phyloP scores from a whole-genome alignment of 1,284 basidiomycete species.

The Meira miltonrushii region DNA sequence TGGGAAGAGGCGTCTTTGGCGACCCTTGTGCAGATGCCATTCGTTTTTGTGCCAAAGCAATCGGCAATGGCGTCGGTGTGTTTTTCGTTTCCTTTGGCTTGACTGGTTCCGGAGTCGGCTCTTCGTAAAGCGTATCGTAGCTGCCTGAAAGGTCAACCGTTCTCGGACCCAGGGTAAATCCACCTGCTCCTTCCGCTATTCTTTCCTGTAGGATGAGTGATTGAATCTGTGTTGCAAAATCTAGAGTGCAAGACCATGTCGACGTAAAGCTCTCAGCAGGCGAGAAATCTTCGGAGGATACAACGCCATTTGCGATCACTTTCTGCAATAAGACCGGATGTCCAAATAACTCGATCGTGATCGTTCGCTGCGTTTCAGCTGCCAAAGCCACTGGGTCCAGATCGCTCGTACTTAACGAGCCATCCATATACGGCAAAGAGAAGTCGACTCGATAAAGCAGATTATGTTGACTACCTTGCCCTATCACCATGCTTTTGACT shows the following conservation, averaged over 20 bases:
- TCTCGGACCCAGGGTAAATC: background rate
- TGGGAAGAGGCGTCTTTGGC: background rate
- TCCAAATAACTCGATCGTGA: slow-evolving; percentile 10
- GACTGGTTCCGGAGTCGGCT: no score
- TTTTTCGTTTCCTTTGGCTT: background rate
- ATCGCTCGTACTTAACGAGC: background rate
- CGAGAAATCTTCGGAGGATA: background rate
- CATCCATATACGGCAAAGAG: background rate
- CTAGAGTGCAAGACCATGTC: slow-evolving; percentile 12
- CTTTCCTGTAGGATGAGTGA: background rate
- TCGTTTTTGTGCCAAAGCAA: no score
- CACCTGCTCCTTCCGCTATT: background rate
- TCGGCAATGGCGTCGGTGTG: background rate
- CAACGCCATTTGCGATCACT: background rate
- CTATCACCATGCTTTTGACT: slow-evolving; percentile 1
- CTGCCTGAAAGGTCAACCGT: background rate
- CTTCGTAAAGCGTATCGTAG: no score
- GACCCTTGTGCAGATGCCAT: background rate
- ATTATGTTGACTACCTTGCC: slow-evolving; percentile 12
- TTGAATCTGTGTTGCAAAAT: background rate
- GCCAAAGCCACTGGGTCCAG: background rate
- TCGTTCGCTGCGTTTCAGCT: slow-evolving; percentile 3
- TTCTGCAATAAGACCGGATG: slow-evolving; percentile 6
- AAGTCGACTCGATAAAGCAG: slow-evolving; percentile 11
- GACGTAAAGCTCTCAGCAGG: slow-evolving; percentile 9